phyloP scores from a whole-genome alignment of 1,139 yeast genomes.

The Trichomonascaceae sp. region DNA sequence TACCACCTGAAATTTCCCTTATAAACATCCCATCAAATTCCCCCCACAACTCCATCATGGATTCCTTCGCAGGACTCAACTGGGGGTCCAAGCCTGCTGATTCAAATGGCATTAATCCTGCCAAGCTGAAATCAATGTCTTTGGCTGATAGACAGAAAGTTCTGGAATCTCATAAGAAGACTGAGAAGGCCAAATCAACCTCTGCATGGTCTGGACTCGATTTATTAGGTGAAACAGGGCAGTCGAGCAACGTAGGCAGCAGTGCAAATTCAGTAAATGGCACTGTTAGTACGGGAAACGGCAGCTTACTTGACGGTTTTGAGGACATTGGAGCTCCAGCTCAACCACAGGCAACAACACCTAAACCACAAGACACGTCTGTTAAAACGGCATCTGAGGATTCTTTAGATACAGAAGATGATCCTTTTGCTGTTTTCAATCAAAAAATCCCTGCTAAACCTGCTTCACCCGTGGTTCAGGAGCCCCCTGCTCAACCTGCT shows the following conservation, averaged over 20 bases:
- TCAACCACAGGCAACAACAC: background rate
- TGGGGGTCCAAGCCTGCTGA: conserved; percentile 16
- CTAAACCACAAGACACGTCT: background rate
- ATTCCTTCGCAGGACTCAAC: conserved; percentile 22
- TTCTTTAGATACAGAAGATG: conserved; percentile 18
- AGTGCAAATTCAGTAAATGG: conserved; percentile 6
- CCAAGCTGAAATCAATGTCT: conserved; percentile 21
- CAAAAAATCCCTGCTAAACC: conserved; percentile 18
- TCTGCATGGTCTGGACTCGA: conserved; percentile 7
- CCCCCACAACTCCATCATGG: conserved; percentile 8
- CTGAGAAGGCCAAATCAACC: background rate
- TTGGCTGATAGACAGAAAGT: conserved; percentile 24
- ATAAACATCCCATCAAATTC: background rate
- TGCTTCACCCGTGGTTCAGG: background rate
- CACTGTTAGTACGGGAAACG: background rate
- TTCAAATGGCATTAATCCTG: conserved; percentile 6
- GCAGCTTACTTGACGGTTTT: conserved; percentile 9
- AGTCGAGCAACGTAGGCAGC: background rate
- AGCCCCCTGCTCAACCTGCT: no score
- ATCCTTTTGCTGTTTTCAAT: conserved; percentile 32
- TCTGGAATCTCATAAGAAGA: conserved; percentile 12
- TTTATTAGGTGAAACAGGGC: conserved; percentile 2
- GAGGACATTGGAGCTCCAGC: background rate
- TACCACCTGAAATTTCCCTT: background rate
- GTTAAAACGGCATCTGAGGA: background rate